Evolutionary conservation across 208 protist species (phyloP).

Genomic region (Leishmania lainsoni): DNA sequence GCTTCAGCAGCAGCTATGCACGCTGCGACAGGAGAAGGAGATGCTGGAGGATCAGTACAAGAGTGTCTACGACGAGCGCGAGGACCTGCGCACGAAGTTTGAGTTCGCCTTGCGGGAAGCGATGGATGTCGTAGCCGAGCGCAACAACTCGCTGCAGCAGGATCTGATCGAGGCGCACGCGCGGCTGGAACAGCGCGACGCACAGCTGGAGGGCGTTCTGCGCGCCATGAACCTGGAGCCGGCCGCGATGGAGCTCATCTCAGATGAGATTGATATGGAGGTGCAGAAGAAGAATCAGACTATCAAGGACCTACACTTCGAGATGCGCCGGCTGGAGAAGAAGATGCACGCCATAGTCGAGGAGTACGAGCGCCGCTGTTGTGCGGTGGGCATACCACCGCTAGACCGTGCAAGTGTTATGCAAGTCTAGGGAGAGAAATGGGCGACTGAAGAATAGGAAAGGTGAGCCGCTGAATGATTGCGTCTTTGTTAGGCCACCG

Average conservation of each 20-base stretch:
- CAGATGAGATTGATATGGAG: slow-evolving; percentile 90
- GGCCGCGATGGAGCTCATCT: slow-evolving; percentile 77
- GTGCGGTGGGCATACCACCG: slow-evolving; percentile 48
- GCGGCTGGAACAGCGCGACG: slow-evolving; percentile 84
- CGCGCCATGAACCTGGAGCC: slow-evolving; percentile 94
- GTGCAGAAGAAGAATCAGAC: slow-evolving; percentile 93
- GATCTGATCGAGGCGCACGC: slow-evolving; percentile 72
- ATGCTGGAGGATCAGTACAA: slow-evolving; percentile 88
- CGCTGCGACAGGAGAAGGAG: slow-evolving; percentile 89
- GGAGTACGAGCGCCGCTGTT: slow-evolving; percentile 84
- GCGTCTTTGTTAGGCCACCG: not conserved
- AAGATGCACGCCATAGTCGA: slow-evolving; percentile 57
- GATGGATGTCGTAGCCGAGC: slow-evolving; percentile 85
- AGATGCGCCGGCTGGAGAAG: slow-evolving; percentile 87
- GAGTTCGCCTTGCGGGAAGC: slow-evolving; percentile 89
- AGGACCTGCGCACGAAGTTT: slow-evolving; percentile 95
- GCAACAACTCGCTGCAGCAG: slow-evolving; percentile 85
- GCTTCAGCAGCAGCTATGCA: slow-evolving; percentile 82
- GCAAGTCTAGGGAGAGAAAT: slow-evolving; percentile 4
- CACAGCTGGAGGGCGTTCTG: slow-evolving; percentile 92
- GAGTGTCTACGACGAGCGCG: slow-evolving; percentile 91
- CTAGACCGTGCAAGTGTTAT: slow-evolving; percentile 59
- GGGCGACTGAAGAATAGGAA: not conserved
- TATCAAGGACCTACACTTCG: slow-evolving; percentile 96
- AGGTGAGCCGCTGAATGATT: not conserved